phyloP scores from a whole-genome alignment of 208 protist genomes.

The Endotrypanum monterogeii region DNA sequence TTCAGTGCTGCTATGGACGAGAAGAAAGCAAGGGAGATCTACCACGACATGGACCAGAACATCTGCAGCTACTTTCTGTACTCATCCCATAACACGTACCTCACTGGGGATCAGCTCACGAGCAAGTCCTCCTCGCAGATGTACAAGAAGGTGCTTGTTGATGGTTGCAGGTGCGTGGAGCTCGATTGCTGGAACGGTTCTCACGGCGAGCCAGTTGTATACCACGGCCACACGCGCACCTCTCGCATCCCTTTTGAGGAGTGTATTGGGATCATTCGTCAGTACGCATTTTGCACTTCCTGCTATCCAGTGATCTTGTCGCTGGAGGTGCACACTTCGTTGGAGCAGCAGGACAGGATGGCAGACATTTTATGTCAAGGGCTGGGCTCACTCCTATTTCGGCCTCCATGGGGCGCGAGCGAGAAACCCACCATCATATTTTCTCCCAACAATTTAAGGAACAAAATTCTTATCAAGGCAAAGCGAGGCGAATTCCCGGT shows the following conservation, averaged over 20 bases:
- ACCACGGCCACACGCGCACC: constrained; percentile 82
- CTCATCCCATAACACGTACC: constrained; percentile 96
- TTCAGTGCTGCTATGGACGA: constrained; percentile 40
- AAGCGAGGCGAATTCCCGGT: constrained; percentile 35
- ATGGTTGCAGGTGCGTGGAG: constrained; percentile 83
- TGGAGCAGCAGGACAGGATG: constrained; percentile 71
- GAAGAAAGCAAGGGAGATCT: constrained; percentile 41
- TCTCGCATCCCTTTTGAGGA: constrained; percentile 72
- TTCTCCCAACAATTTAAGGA: constrained; percentile 54
- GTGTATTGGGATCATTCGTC: constrained; percentile 57
- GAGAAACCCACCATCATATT: constrained; percentile 46
- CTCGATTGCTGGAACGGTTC: constrained; percentile 85
- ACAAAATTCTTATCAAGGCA: constrained; percentile 69
- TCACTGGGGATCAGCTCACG: constrained; percentile 93
- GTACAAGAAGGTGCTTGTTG: constrained; percentile 71
- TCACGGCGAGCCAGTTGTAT: constrained; percentile 72
- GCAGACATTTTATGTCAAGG: constrained; percentile 59
- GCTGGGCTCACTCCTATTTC: constrained; percentile 61
- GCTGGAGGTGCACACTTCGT: constrained; percentile 73
- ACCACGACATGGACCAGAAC: constrained; percentile 85
- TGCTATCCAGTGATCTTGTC: constrained; percentile 83
- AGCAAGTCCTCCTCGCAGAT: constrained; percentile 54
- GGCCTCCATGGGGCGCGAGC: constrained; percentile 36
- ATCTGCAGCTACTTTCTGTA: constrained; percentile 92
- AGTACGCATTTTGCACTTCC: constrained; percentile 67